Percentiles rank a stretch among this genome's conserved stretches.
Conservation (phyloP, 495 filamentous ascomycete genomes). For the Penicillium antarcticum region DNA sequence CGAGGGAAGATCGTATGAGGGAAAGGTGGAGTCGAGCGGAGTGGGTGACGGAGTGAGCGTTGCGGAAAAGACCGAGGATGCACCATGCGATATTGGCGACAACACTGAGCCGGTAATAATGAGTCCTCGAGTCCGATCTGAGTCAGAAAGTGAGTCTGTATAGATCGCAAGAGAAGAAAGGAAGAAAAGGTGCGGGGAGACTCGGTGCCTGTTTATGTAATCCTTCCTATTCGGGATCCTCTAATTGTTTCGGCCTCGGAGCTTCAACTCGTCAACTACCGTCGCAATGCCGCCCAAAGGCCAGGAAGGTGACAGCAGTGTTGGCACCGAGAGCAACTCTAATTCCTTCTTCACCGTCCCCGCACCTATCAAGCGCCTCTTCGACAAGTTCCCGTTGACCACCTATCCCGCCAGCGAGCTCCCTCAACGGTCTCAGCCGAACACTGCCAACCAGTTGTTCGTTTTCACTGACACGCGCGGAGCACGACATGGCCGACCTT, state of each 20-base stretch:
- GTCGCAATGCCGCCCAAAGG: slow-evolving; percentile 34
- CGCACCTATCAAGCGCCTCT: slow-evolving; percentile 71
- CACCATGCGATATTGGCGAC: neutral
- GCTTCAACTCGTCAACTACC: neutral
- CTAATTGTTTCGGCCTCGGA: slow-evolving; percentile 2
- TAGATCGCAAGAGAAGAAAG: neutral
- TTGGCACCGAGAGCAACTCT: slow-evolving; percentile 18
- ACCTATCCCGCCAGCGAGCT: slow-evolving; percentile 77
- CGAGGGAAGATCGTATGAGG: neutral
- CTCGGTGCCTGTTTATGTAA: slow-evolving; percentile 9
- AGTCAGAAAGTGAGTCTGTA: neutral
- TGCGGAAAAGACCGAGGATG: slow-evolving; percentile 8
- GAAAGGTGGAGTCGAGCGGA: slow-evolving; percentile 7
- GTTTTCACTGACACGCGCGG: slow-evolving; percentile 70
- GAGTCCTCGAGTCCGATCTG: neutral
- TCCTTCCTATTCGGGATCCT: slow-evolving; percentile 3
- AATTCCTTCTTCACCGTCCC: slow-evolving; percentile 63
- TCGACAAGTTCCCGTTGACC: slow-evolving; percentile 75
- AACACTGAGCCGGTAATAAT: neutral
- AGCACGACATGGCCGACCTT: slow-evolving; percentile 61
- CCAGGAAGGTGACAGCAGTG: slow-evolving; percentile 8
- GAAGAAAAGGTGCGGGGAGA: slow-evolving; percentile 3
- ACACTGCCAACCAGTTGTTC: slow-evolving; percentile 61
- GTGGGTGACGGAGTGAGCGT: neutral
- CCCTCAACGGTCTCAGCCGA: slow-evolving; percentile 58